Evolutionary conservation across 2,329 filamentous ascomycete species (phyloP).

Genomic region (Trichoderma guizhouense): DNA sequence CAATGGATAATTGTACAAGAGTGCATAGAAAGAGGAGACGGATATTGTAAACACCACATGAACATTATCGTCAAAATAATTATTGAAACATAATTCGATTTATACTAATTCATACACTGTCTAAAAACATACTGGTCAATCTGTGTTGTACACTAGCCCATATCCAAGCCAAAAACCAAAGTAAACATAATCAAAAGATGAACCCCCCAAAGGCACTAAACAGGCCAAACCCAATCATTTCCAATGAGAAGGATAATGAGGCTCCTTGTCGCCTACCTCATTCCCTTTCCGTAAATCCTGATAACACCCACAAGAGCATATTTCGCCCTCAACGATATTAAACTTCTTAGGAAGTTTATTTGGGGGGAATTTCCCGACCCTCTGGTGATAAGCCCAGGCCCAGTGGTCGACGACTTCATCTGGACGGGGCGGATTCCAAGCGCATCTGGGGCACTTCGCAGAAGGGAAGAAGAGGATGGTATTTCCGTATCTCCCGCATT

Average conservation of each 20-base stretch:
- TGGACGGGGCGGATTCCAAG: neutral
- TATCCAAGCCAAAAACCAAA: neutral
- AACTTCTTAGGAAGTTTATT: neutral
- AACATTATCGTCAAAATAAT: neutral
- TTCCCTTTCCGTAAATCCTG: too few relatives aligned
- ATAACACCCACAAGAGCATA: neutral
- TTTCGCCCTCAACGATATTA: neutral
- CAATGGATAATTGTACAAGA: neutral
- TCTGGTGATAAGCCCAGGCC: neutral
- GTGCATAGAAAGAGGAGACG: neutral
- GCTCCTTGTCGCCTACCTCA: too few relatives aligned
- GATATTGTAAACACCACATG: neutral
- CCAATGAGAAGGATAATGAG: too few relatives aligned
- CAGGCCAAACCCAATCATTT: neutral
- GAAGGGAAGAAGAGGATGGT: neutral
- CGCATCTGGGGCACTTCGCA: neutral
- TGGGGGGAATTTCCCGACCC: neutral
- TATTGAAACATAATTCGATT: neutral
- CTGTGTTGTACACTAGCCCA: neutral
- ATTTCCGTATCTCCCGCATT: neutral
- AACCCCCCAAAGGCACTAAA: neutral
- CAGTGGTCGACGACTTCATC: neutral
- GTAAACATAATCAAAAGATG: neutral
- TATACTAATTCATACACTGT: neutral
- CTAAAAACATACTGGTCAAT: neutral